phyloP scores from a whole-genome alignment of 2,329 filamentous ascomycete genomes.

The Aureobasidium lini region DNA sequence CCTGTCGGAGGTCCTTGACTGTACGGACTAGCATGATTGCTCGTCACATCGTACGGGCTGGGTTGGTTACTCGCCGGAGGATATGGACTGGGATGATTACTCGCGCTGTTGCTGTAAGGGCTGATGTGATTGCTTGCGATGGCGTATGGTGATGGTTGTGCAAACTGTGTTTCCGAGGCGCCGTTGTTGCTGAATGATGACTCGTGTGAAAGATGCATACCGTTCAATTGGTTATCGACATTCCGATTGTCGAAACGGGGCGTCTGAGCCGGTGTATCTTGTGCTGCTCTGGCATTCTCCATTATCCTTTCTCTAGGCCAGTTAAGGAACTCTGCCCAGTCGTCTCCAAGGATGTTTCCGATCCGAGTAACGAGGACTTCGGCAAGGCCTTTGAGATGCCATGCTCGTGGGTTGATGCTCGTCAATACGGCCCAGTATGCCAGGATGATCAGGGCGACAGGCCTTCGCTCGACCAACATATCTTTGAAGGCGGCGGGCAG shows the following conservation, averaged over 20 bases:
- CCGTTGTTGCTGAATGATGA: not conserved
- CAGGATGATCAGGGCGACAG: conserved; percentile 9
- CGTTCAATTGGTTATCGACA: not conserved
- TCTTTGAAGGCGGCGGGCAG: not conserved
- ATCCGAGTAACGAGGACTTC: not conserved
- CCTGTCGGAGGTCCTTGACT: not conserved
- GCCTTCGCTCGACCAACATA: conserved; percentile 2
- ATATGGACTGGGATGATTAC: not conserved
- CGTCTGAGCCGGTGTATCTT: not conserved
- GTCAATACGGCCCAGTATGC: conserved; percentile 8
- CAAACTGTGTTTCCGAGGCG: not conserved
- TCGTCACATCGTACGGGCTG: not conserved
- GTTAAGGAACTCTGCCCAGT: conserved; percentile 3
- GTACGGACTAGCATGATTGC: not conserved
- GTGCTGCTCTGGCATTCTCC: not conserved
- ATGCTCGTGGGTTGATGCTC: not conserved
- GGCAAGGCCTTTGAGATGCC: not conserved
- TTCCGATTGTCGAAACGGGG: not conserved
- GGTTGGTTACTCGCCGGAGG: not conserved
- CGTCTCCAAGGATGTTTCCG: not conserved
- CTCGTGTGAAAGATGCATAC: not conserved
- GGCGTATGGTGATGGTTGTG: not conserved
- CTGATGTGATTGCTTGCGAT: not conserved
- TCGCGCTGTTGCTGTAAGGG: not conserved
- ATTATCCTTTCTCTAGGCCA: conserved; percentile 5